Conservation (phyloP, 2,329 filamentous ascomycete species). For the Penicillium sp. region DNA sequence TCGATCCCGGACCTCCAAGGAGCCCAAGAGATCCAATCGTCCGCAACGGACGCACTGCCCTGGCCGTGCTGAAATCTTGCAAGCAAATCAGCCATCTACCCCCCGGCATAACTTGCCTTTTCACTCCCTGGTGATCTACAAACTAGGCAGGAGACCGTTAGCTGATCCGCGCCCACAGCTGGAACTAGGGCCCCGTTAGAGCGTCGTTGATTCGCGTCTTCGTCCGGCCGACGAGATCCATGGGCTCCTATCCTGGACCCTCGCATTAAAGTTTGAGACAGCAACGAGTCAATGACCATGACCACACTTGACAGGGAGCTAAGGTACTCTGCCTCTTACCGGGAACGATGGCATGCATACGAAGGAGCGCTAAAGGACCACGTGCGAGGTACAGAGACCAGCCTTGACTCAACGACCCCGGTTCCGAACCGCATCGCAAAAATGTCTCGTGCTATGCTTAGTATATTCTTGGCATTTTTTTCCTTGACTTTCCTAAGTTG, state of each 20-base stretch:
- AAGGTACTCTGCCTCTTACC: neutral
- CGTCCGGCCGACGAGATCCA: slow-evolving; percentile 12
- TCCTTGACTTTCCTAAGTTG: neutral
- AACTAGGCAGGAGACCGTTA: slow-evolving; percentile 13
- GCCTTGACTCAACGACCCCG: slow-evolving; percentile 1
- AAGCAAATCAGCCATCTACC: neutral
- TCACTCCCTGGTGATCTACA: neutral
- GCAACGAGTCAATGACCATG: slow-evolving; percentile 3
- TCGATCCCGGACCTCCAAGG: neutral
- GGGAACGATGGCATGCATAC: neutral
- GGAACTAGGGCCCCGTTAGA: neutral
- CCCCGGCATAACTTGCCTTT: neutral
- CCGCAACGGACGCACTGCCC: neutral
- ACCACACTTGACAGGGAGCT: slow-evolving; percentile 7
- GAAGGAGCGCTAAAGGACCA: neutral
- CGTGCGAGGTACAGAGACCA: slow-evolving; percentile 3
- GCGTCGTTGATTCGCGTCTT: slow-evolving; percentile 2
- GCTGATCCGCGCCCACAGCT: slow-evolving; percentile 6
- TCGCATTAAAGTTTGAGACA: slow-evolving; percentile 17
- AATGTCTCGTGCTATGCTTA: neutral
- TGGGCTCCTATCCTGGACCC: slow-evolving; percentile 1
- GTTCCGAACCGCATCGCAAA: neutral
- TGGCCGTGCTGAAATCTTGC: neutral
- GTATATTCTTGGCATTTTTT: neutral
- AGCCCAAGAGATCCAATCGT: neutral